Base-by-base conservation (phyloP, 2,329 filamentous ascomycete species). In the Aschersonia sp. region DNA sequence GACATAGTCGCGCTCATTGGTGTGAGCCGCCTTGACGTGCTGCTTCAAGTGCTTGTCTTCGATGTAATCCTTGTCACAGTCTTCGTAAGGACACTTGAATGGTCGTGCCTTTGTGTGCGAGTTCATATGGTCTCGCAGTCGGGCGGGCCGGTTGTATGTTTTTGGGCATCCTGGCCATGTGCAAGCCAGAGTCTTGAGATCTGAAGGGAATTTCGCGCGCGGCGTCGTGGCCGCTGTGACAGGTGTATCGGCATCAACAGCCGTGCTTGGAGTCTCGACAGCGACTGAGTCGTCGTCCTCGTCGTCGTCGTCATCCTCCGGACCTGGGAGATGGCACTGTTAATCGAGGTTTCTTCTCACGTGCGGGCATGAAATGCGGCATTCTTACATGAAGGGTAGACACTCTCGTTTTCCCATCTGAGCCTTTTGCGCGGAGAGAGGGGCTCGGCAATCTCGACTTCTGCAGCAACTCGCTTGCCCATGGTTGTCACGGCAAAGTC, bases 51-150 rank as follows among this genome's bases (percentile, higher is more conserved):
- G 88, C 56, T 90, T 90, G 54, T 87, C 79, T 52, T 92, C 85
- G 11, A 87, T 76, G 61, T 94, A 97, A 42, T 81, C 76, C 68
- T 95, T 96, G 57, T 79, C 77, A 60, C 90, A 97, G 42, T 67
- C 80, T 5, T 73, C 67, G 52, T 83, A 75, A 2, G 72, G 68
- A 59, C 90, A 97, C 40, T 73, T 71, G 63, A 85, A 94, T 0
- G 87, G 81, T 1, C 89, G 79, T 55, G 90, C 85, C 55, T 90
- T 87, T 47, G 79, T 90, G 63, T 97, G 90, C 1, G 85, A 88
- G 53, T 87, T 77, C 30, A 90, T 67, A 58, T 97, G 90, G 50
- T 86, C 81, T 50, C 83, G 73, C 4, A 96, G 73, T 31, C 87
- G 79, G 35, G 84, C 84, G 1, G 87, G 88, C 4, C 90, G 81